Base-by-base conservation (phyloP, 108 stramenopile genomes). In the Cyclostephanos invisitatus region DNA sequence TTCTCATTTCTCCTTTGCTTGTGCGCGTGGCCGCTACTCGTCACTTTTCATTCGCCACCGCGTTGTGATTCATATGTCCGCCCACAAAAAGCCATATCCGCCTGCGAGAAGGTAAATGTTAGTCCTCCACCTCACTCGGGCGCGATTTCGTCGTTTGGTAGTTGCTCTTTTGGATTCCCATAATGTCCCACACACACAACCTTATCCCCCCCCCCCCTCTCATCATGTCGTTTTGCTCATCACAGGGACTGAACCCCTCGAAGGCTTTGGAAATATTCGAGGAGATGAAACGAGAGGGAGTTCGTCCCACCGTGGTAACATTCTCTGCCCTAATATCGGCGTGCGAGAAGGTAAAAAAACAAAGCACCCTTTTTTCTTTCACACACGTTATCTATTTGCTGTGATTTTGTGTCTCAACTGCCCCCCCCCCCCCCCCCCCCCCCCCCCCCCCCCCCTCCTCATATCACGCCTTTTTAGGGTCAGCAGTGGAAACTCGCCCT, bases 401-500 rank as follows among this genome's bases (percentile, higher is more conserved):
- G 40, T 40, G 4, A 11, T 40, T 15, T 15, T 46, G 11, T 14
- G 44, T 2, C 12, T 15, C 3, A 15, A 15, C 3, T 14, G 44
- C 14, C 3, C 44, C 0, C 44, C 44, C 44, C 44, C 0, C 12
- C 11, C 44, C 44, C 12, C 44, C 44, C 44, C 12, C 44, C 44
- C 14, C 3, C 44, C 0, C 44, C 44, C 44, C 44, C 0, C 12
- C 11, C 44, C 44, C 12, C 44, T 15, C 44, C 14, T 40, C 40
- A 40, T 40, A 8, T 1, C 11, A 40, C 40, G 10, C 40, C 3
- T 46, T 11, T 14, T 11, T 15, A 46, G 44, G 87, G 89, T 15
- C 87, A 91, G 46, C 93, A 93, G 67, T 97, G 96, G 96, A 95
- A 90, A 71, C 81, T 95, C 18, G 96, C 95, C 3, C 82, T 97